Evolutionary conservation across 768 basidiomycete species (phyloP).

Genomic region (Mycena vulgaris): DNA sequence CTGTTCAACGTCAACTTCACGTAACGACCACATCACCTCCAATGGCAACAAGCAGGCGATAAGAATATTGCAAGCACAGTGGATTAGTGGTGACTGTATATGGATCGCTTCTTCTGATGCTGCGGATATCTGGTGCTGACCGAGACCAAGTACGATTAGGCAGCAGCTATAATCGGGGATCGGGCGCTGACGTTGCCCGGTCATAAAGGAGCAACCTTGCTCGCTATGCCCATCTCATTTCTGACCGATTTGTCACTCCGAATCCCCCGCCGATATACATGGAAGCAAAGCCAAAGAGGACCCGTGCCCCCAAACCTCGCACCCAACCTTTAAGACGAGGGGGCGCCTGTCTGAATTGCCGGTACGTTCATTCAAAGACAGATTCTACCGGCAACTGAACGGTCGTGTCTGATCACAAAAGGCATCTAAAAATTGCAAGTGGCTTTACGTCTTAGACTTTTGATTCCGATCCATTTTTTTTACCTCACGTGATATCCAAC

Average conservation of each 20-base stretch:
- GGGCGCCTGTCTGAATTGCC: slow-evolving; percentile 14
- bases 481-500: too few species aligned
- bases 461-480: not conserved
- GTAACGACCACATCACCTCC: too few species aligned
- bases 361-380: slow-evolving; percentile 7
- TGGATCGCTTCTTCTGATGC: not conserved
- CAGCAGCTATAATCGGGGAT: too few species aligned
- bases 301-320: slow-evolving; percentile 16
- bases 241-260: not conserved
- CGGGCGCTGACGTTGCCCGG: too few species aligned
- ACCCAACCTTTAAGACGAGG: slow-evolving; percentile 10
- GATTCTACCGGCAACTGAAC: not conserved
- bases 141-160: not conserved
- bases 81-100: too few species aligned
- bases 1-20: too few species aligned
- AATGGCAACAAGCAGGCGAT: too few species aligned
- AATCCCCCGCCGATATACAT: not conserved
- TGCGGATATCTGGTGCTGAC: not conserved
- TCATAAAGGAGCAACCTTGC: too few species aligned
- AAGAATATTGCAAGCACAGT: too few species aligned
- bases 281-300: slow-evolving; percentile 12
- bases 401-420: not conserved
- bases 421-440: slow-evolving; percentile 25
- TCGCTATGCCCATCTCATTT: too few species aligned
- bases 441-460: not conserved